Evolutionary conservation across 345 rosid species (phyloP), one percentile per base, ranked within the genome.

Genomic region (Nephelium lappaceum): DNA sequence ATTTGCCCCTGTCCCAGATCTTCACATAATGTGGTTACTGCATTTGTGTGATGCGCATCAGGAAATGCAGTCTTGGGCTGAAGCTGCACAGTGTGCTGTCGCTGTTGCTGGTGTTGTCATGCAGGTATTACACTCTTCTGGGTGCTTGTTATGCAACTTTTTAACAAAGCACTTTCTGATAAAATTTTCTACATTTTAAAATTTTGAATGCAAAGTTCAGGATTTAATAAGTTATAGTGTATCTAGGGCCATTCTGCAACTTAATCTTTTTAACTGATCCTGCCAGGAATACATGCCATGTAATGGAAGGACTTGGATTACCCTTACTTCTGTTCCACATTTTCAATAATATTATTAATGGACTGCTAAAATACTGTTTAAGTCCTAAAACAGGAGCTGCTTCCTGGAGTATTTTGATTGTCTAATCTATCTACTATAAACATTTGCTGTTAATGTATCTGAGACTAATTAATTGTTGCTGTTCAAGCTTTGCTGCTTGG

Each of bases 1-100:
- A 70, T 96, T 96, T 91, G 91, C 98, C 64, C 94, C 98, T 78
- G 99, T 96, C 80, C 99, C 99, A 0, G 99, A 96, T 86, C 99
- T 96, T 86, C 98, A 96, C 85, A 94, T 96, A 70, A 96, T 96
- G 99, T 96, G 99, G 98, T 89, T 96, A 81, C 82, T 96, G 80
- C 99, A 96, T 90, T 84, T 96, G 67, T 96, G 99, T 80, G 99
- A 96, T 85, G 98, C 99, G 1, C 99, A 94, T 88, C 99, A 96
- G 87, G 99, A 96, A 89, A 96, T 96, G 98, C 99, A 94, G 85
- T 94, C 99, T 62, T 96, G 91, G 90, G 98, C 99, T 80, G 98
- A 96, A 87, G 98, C 99, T 78, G 99, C 99, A 18, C 90, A 96
- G 62, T 94, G 96, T 85, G 98, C 98, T 84, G 98, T 95, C 19